Conservation (phyloP, 768 basidiomycete genomes). For the Mycena sanguinolenta region DNA sequence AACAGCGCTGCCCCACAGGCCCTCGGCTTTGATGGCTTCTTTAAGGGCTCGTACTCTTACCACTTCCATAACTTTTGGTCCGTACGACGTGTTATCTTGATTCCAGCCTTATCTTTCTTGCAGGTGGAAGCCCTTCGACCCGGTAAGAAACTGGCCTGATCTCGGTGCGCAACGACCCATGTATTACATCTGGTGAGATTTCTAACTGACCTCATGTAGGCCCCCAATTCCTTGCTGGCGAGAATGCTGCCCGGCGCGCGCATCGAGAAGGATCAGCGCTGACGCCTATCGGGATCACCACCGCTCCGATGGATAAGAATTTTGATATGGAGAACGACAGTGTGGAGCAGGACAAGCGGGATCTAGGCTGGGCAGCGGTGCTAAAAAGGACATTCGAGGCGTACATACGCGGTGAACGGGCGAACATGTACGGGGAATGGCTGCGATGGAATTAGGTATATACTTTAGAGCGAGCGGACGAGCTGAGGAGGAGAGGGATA, state of each 20-base stretch:
- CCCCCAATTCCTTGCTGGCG: slow-evolving; percentile 78
- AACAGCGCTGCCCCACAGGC: slow-evolving; percentile 85
- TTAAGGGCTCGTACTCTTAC: slow-evolving; percentile 92
- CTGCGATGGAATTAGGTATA: slow-evolving; percentile 32
- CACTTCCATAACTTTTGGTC: slow-evolving; percentile 96
- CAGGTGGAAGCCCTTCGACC: slow-evolving; percentile 97
- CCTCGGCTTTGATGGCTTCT: slow-evolving; percentile 91
- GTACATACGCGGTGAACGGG: slow-evolving; percentile 86
- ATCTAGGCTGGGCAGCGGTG: slow-evolving; percentile 89
- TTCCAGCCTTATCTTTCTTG: background rate
- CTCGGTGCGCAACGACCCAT: slow-evolving; percentile 69
- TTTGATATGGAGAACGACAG: slow-evolving; percentile 44
- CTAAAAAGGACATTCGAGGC: slow-evolving; percentile 97
- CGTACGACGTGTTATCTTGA: slow-evolving; percentile 31
- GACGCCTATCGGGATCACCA: slow-evolving; percentile 31
- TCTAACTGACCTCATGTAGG: slow-evolving; percentile 50
- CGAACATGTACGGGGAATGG: slow-evolving; percentile 95
- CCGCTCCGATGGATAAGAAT: slow-evolving; percentile 5
- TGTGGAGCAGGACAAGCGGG: slow-evolving; percentile 75
- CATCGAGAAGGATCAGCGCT: slow-evolving; percentile 48
- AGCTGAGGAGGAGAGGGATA: background rate
- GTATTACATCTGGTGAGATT: background rate
- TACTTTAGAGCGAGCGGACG: too few species aligned
- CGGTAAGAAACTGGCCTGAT: slow-evolving; percentile 90
- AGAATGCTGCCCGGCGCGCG: slow-evolving; percentile 69